These are phyloP conservation scores for Sonneratia caseolaris DNA, from an alignment of 345 rosid genomes.

Conservation along the genomic window DNA sequence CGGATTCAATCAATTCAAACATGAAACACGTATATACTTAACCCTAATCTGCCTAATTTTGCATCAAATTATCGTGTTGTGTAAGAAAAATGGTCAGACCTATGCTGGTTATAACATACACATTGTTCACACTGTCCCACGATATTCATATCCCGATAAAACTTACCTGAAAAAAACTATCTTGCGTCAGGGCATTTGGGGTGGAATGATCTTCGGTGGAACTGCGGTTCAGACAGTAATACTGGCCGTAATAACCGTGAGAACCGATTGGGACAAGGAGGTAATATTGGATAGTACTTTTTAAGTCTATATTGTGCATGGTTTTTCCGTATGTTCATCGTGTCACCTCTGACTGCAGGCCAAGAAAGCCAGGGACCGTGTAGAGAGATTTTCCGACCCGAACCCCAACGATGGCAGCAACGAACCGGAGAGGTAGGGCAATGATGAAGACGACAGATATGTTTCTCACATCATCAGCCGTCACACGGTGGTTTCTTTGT, in stretches of 20 bases:
- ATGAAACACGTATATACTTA: too few relatives aligned
- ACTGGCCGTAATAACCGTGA: slow-evolving; percentile 33
- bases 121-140: too few relatives aligned
- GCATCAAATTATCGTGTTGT: too few relatives aligned
- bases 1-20: too few relatives aligned
- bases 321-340: neutral
- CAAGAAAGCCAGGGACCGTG: slow-evolving; percentile 8
- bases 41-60: too few relatives aligned
- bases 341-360: slow-evolving; percentile 3
- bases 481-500: neutral
- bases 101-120: too few relatives aligned
- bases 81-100: too few relatives aligned
- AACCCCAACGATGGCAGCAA: neutral
- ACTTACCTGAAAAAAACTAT: neutral
- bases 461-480: neutral
- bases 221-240: slow-evolving; percentile 38
- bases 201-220: slow-evolving; percentile 46
- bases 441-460: neutral
- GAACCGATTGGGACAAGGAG: slow-evolving; percentile 22
- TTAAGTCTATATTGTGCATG: neutral
- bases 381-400: slow-evolving; percentile 8
- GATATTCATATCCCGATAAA: too few relatives aligned
- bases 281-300: neutral
- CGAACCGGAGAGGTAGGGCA: neutral
- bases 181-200: slow-evolving; percentile 54